These are phyloP conservation scores for Wickerhamomyces alni DNA, from an alignment of 805 yeast genomes.

Conservation along the genomic window DNA sequence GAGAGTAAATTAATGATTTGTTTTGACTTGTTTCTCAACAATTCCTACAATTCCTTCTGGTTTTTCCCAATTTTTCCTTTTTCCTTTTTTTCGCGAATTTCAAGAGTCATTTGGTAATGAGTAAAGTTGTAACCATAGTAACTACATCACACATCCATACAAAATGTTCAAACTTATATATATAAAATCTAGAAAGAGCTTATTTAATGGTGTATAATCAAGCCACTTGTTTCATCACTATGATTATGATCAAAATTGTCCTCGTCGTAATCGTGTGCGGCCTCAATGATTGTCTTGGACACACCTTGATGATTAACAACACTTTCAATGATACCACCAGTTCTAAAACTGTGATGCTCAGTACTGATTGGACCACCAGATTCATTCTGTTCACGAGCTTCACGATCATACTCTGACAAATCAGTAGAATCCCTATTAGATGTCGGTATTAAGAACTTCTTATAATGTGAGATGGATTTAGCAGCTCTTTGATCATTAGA, in stretches of 20 bases:
- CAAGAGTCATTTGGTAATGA: too few relatives aligned
- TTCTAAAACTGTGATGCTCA: conserved; percentile 20
- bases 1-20: too few relatives aligned
- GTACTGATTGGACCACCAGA: neutral
- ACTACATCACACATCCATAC: too few relatives aligned
- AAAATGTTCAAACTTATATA: too few relatives aligned
- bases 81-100: neutral
- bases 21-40: neutral
- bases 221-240: neutral
- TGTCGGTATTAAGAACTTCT: conserved; percentile 12
- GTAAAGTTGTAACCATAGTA: too few relatives aligned
- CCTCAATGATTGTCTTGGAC: conserved; percentile 79
- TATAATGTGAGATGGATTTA: conserved; percentile 12
- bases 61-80: neutral
- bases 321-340: conserved; percentile 62
- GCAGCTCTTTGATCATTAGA: conserved; percentile 2
- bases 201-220: neutral
- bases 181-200: too few relatives aligned
- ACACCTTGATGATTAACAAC: conserved; percentile 82
- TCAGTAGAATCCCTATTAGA: conserved; percentile 14
- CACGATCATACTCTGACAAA: conserved; percentile 9
- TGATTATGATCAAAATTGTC: neutral
- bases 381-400: neutral
- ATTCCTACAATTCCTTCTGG: too few relatives aligned
- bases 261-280: conserved; percentile 34